A percentile compares a stretch with the other conserved stretches of the same genome.
phyloP scores from a whole-genome alignment of 2,329 filamentous ascomycete species.

The Metarhizium rileyi region DNA sequence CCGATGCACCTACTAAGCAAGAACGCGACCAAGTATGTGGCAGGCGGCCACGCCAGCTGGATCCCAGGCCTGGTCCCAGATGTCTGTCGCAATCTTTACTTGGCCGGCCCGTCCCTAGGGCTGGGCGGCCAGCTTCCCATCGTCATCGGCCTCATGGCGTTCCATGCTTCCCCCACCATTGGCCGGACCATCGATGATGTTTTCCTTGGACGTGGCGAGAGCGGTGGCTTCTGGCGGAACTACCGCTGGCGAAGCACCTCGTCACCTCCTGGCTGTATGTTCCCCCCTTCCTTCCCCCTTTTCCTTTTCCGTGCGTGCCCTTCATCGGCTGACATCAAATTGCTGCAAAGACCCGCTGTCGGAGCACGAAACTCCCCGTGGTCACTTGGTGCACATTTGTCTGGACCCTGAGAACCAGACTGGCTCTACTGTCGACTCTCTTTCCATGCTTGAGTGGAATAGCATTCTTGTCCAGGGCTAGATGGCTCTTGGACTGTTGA shows the following conservation, averaged over 20 bases:
- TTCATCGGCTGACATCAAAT: background rate
- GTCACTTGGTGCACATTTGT: constrained; percentile 25
- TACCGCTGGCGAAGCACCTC: constrained; percentile 14
- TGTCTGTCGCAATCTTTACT: constrained; percentile 15
- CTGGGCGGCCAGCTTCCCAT: constrained; percentile 29
- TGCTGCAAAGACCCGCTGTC: constrained; percentile 14
- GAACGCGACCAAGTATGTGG: constrained; percentile 17
- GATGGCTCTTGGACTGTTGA: background rate
- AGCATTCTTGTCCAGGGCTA: constrained; percentile 15
- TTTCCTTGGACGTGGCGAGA: constrained; percentile 7
- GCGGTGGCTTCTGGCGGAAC: constrained; percentile 15
- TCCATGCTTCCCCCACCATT: constrained; percentile 9
- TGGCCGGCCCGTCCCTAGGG: constrained; percentile 16
- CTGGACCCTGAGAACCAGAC: constrained; percentile 19
- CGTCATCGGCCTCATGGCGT: constrained; percentile 31
- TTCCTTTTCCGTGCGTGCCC: background rate
- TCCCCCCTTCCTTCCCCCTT: background rate
- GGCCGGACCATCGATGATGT: constrained; percentile 4
- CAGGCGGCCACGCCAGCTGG: constrained; percentile 25
- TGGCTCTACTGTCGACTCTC: constrained; percentile 15
- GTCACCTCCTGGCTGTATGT: constrained; percentile 19
- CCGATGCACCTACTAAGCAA: background rate
- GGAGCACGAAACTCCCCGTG: constrained; percentile 17
- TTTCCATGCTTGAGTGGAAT: constrained; percentile 19
- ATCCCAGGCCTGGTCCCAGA: constrained; percentile 26